These are phyloP conservation scores for Echinosophora koreensis DNA, from an alignment of 306 rosid genomes.

Conservation along the genomic window DNA sequence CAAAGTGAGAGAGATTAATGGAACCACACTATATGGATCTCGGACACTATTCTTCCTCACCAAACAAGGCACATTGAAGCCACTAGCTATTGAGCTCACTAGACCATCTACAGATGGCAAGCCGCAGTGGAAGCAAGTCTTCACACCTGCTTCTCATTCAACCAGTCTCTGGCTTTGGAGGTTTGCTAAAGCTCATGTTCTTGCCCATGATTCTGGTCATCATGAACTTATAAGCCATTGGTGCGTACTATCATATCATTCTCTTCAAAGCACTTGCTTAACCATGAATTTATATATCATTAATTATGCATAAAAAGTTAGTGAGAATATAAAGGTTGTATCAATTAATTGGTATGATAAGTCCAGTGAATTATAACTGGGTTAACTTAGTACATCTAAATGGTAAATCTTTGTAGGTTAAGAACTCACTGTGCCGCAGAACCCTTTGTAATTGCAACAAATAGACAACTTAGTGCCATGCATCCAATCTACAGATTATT, in stretches of 20 bases:
- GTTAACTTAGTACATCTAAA: background rate
- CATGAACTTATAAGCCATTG: constrained; percentile 63
- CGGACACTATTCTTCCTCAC: constrained; percentile 58
- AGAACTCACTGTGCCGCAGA: constrained; percentile 57
- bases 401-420: constrained; percentile 47
- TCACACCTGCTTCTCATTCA: constrained; percentile 48
- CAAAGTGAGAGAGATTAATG: constrained; percentile 56
- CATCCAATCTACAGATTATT: constrained; percentile 58
- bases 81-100: constrained; percentile 61
- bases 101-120: constrained; percentile 48
- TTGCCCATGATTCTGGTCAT: constrained; percentile 57
- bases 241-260: constrained; percentile 28
- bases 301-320: no score
- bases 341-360: background rate
- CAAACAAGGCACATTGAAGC: constrained; percentile 58
- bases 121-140: constrained; percentile 60
- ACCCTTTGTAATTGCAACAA: constrained; percentile 59
- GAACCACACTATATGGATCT: constrained; percentile 58
- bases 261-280: background rate
- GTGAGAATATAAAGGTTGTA: no score
- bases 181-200: constrained; percentile 62
- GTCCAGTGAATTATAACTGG: background rate
- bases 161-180: constrained; percentile 62
- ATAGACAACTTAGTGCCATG: constrained; percentile 58
- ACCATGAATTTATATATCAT: no score